phyloP scores from a whole-genome alignment of 768 basidiomycete genomes.

The Tulasnella sp. region DNA sequence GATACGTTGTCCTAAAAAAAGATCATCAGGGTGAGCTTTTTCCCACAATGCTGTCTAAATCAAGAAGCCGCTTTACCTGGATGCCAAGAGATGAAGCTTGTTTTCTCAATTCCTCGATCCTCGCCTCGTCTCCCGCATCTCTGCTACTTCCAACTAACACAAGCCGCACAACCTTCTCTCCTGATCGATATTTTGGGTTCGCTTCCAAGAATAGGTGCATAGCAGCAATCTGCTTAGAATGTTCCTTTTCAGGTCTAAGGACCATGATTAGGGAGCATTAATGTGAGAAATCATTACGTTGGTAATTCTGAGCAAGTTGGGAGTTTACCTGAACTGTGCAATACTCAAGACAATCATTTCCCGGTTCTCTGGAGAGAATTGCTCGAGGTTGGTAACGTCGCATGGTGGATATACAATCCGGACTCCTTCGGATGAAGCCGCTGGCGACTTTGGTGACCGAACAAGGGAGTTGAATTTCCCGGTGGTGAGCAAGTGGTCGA shows the following conservation, averaged over 20 bases:
- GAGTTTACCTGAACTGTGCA: conserved; percentile 79
- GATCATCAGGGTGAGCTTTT: neutral
- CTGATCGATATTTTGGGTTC: conserved; percentile 43
- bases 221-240: conserved; percentile 61
- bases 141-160: conserved; percentile 76
- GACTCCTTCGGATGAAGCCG: conserved; percentile 13
- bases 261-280: neutral
- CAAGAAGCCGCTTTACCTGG: conserved; percentile 33
- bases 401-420: conserved; percentile 82
- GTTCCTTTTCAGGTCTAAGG: conserved; percentile 88
- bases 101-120: conserved; percentile 47
- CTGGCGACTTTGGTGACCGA: neutral
- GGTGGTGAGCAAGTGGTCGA: conserved; percentile 50
- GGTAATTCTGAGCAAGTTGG: too few relatives aligned
- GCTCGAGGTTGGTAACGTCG: conserved; percentile 59
- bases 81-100: conserved; percentile 53
- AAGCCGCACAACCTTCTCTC: conserved; percentile 36
- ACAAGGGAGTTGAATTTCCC: conserved; percentile 15
- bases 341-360: conserved; percentile 66
- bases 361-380: conserved; percentile 40
- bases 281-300: neutral
- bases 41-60: neutral
- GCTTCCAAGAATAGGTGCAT: conserved; percentile 44
- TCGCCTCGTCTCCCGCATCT: conserved; percentile 56
- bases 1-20: conserved; percentile 51